phyloP scores from a whole-genome alignment of 495 filamentous ascomycete species.

The Aspergillus saccharolyticus region DNA sequence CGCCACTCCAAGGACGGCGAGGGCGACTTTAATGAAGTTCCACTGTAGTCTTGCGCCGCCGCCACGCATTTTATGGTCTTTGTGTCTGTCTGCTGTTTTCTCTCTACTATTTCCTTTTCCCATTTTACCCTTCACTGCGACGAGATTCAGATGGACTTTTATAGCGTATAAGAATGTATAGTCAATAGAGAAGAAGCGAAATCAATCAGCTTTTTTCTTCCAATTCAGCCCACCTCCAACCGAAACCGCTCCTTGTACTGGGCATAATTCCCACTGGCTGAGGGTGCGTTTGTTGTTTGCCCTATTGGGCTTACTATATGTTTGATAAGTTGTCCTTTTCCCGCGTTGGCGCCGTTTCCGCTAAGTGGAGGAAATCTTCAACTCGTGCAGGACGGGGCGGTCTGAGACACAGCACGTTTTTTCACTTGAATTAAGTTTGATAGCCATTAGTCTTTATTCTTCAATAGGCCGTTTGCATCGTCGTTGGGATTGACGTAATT shows the following conservation, averaged over 20 bases:
- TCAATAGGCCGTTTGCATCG: no score
- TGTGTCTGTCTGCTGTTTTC: conserved; percentile 7
- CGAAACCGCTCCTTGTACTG: no score
- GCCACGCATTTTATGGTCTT: not conserved
- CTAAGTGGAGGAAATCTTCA: no score
- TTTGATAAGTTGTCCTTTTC: not conserved
- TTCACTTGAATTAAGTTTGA: no score
- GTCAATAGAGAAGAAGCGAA: not conserved
- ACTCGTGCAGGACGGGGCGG: no score
- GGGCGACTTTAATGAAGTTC: conserved; percentile 40
- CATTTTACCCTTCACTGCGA: not conserved
- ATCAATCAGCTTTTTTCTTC: no score
- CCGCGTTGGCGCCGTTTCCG: not conserved
- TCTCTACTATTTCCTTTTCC: not conserved
- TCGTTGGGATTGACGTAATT: not conserved
- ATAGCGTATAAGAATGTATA: conserved; percentile 4
- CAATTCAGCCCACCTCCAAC: no score
- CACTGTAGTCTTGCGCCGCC: conserved; percentile 25
- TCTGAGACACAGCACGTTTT: no score
- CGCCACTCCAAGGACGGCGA: conserved; percentile 32
- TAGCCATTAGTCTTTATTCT: no score
- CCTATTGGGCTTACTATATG: not conserved
- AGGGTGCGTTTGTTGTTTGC: not conserved
- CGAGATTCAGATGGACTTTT: conserved; percentile 1
- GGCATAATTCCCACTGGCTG: no score